These are phyloP conservation scores for Podaxis mareebaensis DNA, from an alignment of 768 basidiomycete species.

Conservation along the genomic window DNA sequence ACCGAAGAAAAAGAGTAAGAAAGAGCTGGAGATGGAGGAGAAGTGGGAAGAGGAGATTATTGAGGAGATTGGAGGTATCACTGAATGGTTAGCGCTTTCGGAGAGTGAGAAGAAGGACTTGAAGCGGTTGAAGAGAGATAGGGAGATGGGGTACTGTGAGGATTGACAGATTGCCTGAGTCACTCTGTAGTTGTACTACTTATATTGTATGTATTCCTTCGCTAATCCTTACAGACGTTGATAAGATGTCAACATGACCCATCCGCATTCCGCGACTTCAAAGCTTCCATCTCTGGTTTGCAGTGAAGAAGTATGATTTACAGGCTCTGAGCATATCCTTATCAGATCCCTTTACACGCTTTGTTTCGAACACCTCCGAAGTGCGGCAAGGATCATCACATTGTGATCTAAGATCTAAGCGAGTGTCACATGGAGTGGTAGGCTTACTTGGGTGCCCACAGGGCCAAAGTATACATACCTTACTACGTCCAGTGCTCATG, in stretches of 20 bases:
- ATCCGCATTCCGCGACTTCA: neutral
- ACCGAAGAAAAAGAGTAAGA: slow-evolving; percentile 77
- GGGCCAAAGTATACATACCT: slow-evolving; percentile 12
- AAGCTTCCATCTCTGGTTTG: neutral
- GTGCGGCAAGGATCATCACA: neutral
- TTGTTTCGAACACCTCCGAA: neutral
- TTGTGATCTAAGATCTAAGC: slow-evolving; percentile 7
- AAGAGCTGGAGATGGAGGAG: slow-evolving; percentile 74
- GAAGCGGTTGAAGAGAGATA: slow-evolving; percentile 61
- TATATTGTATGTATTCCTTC: neutral
- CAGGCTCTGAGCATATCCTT: neutral
- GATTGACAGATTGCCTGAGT: slow-evolving; percentile 28
- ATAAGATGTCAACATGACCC: neutral
- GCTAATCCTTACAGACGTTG: neutral
- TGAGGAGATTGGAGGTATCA: slow-evolving; percentile 71
- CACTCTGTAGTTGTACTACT: slow-evolving; percentile 2
- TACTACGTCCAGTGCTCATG: neutral
- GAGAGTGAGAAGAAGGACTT: slow-evolving; percentile 54
- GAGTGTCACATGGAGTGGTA: slow-evolving; percentile 4
- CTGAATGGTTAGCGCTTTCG: slow-evolving; percentile 48
- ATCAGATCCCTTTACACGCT: neutral
- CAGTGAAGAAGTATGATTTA: neutral
- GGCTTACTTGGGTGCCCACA: neutral
- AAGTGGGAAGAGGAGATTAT: slow-evolving; percentile 79
- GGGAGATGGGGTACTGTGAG: slow-evolving; percentile 63